These are phyloP conservation scores for Geranium incanum DNA, from an alignment of 441 rosid genomes.

Conservation along the genomic window DNA sequence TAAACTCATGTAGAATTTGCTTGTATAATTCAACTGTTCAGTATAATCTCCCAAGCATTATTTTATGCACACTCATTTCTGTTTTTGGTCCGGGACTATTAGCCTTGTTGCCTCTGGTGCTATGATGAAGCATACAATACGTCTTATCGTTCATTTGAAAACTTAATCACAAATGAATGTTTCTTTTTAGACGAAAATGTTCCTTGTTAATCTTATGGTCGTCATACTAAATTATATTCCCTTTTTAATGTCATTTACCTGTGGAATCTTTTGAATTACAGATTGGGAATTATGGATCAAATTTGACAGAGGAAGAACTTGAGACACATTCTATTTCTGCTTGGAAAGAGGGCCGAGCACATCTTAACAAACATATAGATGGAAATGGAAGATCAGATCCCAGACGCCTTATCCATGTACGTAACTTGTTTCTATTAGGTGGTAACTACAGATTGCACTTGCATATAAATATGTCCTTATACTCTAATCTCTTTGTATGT, in stretches of 20 bases:
- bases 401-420: constrained; percentile 46
- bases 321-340: constrained; percentile 63
- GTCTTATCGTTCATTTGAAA: not conserved
- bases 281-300: constrained; percentile 59
- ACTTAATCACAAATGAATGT: not conserved
- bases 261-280: constrained; percentile 23
- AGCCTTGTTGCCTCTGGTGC: too few relatives aligned
- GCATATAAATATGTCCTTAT: not conserved
- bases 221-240: not conserved
- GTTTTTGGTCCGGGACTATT: too few relatives aligned
- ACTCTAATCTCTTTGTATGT: not conserved
- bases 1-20: not conserved
- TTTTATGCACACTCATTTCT: too few relatives aligned
- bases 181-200: not conserved
- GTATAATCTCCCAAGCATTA: too few relatives aligned
- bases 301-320: constrained; percentile 64
- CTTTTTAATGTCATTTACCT: not conserved
- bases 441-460: not conserved
- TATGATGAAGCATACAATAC: too few relatives aligned
- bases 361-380: constrained; percentile 43
- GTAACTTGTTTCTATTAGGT: constrained; percentile 18
- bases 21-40: not conserved
- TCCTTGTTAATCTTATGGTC: not conserved
- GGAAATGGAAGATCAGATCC: constrained; percentile 35
- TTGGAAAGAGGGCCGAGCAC: constrained; percentile 55